Percentiles rank a stretch among this genome's conserved stretches.
phyloP scores from a whole-genome alignment of 2,329 filamentous ascomycete species.

The Xylariaceae sp. region DNA sequence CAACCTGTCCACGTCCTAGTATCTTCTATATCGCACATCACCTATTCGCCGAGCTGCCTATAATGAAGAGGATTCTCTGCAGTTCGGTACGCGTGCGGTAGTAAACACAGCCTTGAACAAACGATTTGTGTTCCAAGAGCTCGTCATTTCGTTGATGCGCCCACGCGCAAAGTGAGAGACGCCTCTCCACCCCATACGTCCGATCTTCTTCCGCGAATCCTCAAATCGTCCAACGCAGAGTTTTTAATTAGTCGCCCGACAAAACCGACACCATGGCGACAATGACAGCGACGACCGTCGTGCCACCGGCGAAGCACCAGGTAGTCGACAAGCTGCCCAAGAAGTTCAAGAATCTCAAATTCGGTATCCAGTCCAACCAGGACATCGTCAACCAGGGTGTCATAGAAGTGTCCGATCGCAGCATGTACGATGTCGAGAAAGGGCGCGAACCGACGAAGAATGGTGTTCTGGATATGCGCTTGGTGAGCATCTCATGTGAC shows the following conservation, averaged over 20 bases:
- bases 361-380: constrained; percentile 90
- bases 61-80: constrained; percentile 16
- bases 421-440: constrained; percentile 85
- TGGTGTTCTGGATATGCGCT: constrained; percentile 80
- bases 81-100: constrained; percentile 16
- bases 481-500: constrained; percentile 38
- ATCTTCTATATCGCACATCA: background rate
- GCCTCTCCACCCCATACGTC: background rate
- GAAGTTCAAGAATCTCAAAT: constrained; percentile 88
- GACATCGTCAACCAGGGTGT: constrained; percentile 95
- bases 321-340: constrained; percentile 84
- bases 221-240: background rate
- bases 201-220: background rate
- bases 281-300: constrained; percentile 24
- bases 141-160: background rate
- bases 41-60: constrained; percentile 2
- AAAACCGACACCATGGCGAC: constrained; percentile 26
- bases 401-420: constrained; percentile 87
- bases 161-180: constrained; percentile 2
- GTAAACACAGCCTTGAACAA: constrained; percentile 5
- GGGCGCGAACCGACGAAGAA: constrained; percentile 70
- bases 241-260: background rate
- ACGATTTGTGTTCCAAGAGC: background rate
- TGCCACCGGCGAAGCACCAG: constrained; percentile 67
- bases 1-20: background rate